Base-by-base conservation (phyloP, 495 filamentous ascomycete genomes). In the Daldinia vernicosa region DNA sequence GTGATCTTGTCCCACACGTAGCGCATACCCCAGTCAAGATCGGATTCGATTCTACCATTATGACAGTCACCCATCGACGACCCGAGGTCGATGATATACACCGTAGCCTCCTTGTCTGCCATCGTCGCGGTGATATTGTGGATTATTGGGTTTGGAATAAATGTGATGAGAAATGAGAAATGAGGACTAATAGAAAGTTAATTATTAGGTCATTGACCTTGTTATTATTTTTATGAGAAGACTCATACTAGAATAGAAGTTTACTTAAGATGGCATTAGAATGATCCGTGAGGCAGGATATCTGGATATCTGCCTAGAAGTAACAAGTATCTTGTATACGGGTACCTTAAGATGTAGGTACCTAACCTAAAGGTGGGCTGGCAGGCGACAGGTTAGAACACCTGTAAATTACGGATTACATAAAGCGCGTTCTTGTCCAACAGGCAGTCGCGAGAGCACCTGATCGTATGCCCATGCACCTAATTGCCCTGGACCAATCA, bases 1-100 rank as follows among this genome's bases (percentile, higher is more conserved):
- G 92, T 92, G 72, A 98, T 96, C 73, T 90, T 93, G 79, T 98
- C 95, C 95, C 95, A 99, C 54, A 99, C 88, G 84, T 97, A 99
- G 61, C 88, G 88, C 91, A 98, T 90, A 19, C 89, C 86, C 85
- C 88, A 98, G 61, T 97, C 92, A 4, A 98, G 88, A 79, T 98
- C 92, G 15, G 92, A 90, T 75, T 94, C 85, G 6, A 79, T 73
- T 55, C 96, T 89, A n/a, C 89, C 93, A 83, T 90, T 83, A 67
- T 87, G 86, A 66, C 84, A 87, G 74, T 92, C 83, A 51, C 87
- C 90, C 92, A 97, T 98, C 19, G 95, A 92, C 68, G 79, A 80
- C 55, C 92, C 94, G 26, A 97, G 84, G 78, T 98, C 95, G 54
- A 99, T 79, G 72, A 98, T 89, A 79, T 96, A 99, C 15, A 98